phyloP scores from a whole-genome alignment of 2,329 filamentous ascomycete species.

The Clarireedia paspali region DNA sequence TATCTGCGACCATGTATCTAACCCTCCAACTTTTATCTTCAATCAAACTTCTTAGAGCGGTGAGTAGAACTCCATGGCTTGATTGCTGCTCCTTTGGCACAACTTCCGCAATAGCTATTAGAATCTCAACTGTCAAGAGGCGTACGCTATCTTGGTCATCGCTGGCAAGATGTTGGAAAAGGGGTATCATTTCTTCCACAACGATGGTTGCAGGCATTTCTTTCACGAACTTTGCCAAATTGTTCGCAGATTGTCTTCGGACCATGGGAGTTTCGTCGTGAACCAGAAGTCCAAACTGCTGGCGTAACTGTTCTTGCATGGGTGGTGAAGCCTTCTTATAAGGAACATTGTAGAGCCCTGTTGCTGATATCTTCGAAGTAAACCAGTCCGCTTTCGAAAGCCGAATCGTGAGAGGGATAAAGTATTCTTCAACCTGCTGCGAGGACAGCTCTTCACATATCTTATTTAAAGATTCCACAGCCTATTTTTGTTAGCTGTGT shows the following conservation, averaged over 20 bases:
- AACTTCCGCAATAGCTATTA: conserved; percentile 93
- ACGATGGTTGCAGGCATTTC: conserved; percentile 88
- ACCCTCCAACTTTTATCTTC: conserved; percentile 99
- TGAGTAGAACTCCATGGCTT: conserved; percentile 88
- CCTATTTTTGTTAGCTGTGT: conserved; percentile 44
- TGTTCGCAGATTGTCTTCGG: conserved; percentile 89
- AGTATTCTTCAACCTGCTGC: conserved; percentile 92
- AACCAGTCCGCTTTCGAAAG: conserved; percentile 99
- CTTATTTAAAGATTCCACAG: conserved; percentile 98
- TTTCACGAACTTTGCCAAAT: conserved; percentile 95
- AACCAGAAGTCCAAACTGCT: conserved; percentile 87
- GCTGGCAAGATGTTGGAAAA: conserved; percentile 92
- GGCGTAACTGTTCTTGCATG: conserved; percentile 85
- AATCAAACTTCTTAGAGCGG: conserved; percentile 84
- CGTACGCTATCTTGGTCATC: conserved; percentile 98
- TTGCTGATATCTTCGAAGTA: conserved; percentile 97
- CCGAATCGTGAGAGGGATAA: conserved; percentile 90
- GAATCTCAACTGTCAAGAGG: conserved; percentile 88
- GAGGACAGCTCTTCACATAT: conserved; percentile 89
- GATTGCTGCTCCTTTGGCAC: conserved; percentile 97
- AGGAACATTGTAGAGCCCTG: conserved; percentile 86
- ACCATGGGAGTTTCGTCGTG: conserved; percentile 99
- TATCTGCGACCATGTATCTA: conserved; percentile 97
- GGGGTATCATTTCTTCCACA: conserved; percentile 97
- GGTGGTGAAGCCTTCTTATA: conserved; percentile 84